Evolutionary conservation across 805 yeast genomes (phyloP).

Genomic region (Maudiozyma serrabonitensis): DNA sequence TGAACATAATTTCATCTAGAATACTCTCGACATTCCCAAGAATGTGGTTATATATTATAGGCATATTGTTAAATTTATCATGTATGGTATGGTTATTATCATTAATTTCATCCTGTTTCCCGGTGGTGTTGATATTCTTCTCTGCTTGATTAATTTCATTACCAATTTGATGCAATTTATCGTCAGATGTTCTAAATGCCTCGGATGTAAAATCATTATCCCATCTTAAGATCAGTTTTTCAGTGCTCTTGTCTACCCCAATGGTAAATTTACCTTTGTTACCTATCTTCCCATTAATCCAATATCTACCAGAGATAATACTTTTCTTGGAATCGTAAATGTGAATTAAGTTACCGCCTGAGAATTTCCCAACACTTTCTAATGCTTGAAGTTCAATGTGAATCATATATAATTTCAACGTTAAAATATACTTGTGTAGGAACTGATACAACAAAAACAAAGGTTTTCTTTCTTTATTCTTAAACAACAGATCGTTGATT

Average conservation of each 20-base stretch:
- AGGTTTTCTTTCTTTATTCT: conserved; percentile 22
- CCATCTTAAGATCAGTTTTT: conserved; percentile 24
- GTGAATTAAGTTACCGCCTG: conserved; percentile 27
- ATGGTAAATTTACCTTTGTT: conserved; percentile 23
- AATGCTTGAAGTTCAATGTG: conserved; percentile 22
- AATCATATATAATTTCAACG: conserved; percentile 26
- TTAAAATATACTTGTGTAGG: conserved; percentile 26
- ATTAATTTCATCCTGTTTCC: not conserved
- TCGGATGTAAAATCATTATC: conserved; percentile 14
- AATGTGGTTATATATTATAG: conserved; percentile 18
- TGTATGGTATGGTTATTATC: not conserved
- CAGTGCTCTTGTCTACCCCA: conserved; percentile 21
- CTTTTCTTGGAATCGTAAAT: conserved; percentile 27
- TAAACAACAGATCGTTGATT: conserved; percentile 25
- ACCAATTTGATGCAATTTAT: not conserved
- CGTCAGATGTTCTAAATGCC: not conserved
- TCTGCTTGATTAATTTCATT: not conserved
- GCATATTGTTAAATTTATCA: conserved; percentile 7
- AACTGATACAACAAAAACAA: conserved; percentile 24
- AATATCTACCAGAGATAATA: conserved; percentile 25
- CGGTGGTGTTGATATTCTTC: not conserved
- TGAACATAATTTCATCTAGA: conserved; percentile 29
- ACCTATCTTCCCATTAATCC: conserved; percentile 26
- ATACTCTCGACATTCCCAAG: conserved; percentile 23
- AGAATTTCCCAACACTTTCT: conserved; percentile 25